Evolutionary conservation across 1,139 yeast genomes (phyloP), one percentile per base, ranked within the genome.

Genomic region (Eremothecium coryli): DNA sequence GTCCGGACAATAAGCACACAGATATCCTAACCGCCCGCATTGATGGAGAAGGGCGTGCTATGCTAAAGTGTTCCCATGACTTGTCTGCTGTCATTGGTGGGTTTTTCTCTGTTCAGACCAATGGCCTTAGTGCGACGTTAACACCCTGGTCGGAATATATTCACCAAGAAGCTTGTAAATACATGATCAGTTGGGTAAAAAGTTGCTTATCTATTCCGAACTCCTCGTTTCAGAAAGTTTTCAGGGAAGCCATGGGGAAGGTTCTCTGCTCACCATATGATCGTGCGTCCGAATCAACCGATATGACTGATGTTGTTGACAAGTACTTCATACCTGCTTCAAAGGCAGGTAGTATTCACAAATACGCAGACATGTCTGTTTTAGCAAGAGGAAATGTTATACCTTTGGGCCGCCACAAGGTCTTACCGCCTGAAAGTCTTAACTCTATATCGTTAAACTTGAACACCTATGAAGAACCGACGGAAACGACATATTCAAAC

Each of bases 121-220:
- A 64, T 35, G 80, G 80, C 0, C 59, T 78, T 35, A 70, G 74
- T n/a, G 73, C 79, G 0, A 63, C 78, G 1, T 64, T 79, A 13
- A 56, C 65, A 27, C 60, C 71, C 11, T 64, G 68, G 33, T 50
- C 69, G 13, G 79, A 73, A 40, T 66, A 59, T 41, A 45, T 62
- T 39, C 66, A 73, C 38, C 77, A 73, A 37, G 63, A 64, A 30
- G 55, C 73, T 2, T 64, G 68, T 10, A 52, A 57, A 20, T 45
- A 57, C 22, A 57, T 74, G 26, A 49, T 76, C 15, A 48, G 54
- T n/a, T 77, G 82, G 82, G 44, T 78, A 14, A 43, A 50, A 4
- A 64, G 64, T 11, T 54, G 75, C 15, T 47, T 66, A 8, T 60
- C 57, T 3, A 52, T 60, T 18, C 61, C 65, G 4, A 53, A 59